Base-by-base conservation (phyloP, 116 monocot species). In the Phalaenopsis hybrid region DNA sequence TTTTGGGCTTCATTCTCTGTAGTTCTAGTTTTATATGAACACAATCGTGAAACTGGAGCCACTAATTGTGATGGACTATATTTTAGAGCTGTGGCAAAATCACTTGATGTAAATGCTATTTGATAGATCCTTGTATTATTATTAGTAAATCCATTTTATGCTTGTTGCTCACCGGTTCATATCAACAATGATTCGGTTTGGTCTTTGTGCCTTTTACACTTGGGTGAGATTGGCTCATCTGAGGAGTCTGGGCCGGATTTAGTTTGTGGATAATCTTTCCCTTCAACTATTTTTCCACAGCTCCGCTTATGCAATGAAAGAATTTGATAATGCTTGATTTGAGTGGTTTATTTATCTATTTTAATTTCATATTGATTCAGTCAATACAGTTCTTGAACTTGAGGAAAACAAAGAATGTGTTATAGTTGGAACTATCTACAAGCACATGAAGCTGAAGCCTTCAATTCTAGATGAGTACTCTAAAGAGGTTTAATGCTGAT, bases 391-490 rank as follows among this genome's bases (percentile, higher is more conserved):
- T 81, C 84, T 99, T 79, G 98, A 86, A 52, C 93, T 99, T 80
- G 93, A 99, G 84, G 83, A 92, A 89, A 92, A 89, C 51, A 95
- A 93, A 79, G 93, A 99, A 75, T 99, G 98, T 83, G 88, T 95
- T 51, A 81, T 99, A 78, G 85, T 92, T 79, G 98, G 98, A 86
- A 99, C 98, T 46, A 82, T 99, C 69, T 95, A 93, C 85, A 99
- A 95, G 88, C 93, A 99, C 65, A 99, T 99, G 98, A 99, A 93
- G 82, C 91, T 99, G 33, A 99, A 99, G 76, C 93, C 95, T 84
- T 92, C 84, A 17, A 85, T 99, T 82, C 89, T 95, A 55, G 95
- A 99, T 86, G 98, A 99, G 80, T 95, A 99, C 57, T 89, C 95
- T n/a, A 98, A 99, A 81, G 98, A 99, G 98, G 98, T 95, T 28